phyloP scores from a whole-genome alignment of 139 green algal species.

The Coelastrella sp. region DNA sequence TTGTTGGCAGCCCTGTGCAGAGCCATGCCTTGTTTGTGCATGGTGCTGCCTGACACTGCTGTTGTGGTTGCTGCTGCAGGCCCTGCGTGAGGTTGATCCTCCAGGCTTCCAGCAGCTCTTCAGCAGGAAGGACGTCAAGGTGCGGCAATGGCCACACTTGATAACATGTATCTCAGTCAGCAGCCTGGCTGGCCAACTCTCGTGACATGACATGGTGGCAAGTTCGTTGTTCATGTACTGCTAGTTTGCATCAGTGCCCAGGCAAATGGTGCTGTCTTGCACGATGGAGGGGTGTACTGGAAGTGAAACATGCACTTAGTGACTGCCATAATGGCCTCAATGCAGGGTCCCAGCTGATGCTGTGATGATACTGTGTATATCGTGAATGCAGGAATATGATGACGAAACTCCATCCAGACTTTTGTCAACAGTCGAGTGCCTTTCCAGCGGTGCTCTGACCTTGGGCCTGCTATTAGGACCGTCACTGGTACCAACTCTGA shows the following conservation, averaged over 20 bases:
- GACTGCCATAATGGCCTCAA: neutral
- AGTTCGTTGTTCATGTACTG: neutral
- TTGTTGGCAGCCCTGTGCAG: too few relatives aligned
- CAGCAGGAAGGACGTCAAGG: conserved; percentile 23
- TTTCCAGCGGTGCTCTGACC: neutral
- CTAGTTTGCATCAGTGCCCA: neutral
- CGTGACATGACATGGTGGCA: neutral
- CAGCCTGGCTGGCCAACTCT: neutral
- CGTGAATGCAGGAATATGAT: conserved; percentile 28
- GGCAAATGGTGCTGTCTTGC: too few relatives aligned
- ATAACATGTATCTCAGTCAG: too few relatives aligned
- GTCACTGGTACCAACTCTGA: neutral
- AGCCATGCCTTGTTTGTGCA: neutral
- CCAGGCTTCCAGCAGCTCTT: conserved; percentile 1
- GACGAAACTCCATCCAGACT: neutral
- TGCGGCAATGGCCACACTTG: neutral
- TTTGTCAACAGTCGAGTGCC: neutral
- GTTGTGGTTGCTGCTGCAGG: conserved; percentile 10
- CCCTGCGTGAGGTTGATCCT: neutral
- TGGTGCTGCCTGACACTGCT: neutral
- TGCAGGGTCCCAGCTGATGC: too few relatives aligned
- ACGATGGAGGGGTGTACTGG: neutral
- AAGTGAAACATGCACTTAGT: neutral
- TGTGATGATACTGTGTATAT: neutral
- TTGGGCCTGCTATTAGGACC: neutral